Base-by-base conservation (phyloP, 2,329 filamentous ascomycete species). In the Botryotinia globosa region DNA sequence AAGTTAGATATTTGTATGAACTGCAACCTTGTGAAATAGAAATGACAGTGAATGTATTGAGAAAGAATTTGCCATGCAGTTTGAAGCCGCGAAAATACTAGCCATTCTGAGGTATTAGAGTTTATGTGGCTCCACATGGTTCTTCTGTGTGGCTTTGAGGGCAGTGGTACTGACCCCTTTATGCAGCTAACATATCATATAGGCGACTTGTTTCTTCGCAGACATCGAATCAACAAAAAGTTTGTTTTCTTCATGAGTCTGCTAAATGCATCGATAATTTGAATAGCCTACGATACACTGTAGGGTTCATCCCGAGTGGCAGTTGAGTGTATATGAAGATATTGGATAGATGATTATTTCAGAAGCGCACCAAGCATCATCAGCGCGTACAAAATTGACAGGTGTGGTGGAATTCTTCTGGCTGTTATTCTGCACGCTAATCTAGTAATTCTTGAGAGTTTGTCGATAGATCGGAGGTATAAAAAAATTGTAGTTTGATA, bases 351-450 rank as follows among this genome's bases (percentile, higher is more conserved):
- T n/a, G 48, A n/a, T n/a, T 51, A 10, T 51, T 48, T 48, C 45
- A 12, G 10, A 10, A 25, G 22, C 45, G 22, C 10, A 54, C 4
- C 12, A 12, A 54, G 48, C 2, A 54, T 14, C 14, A 51, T n/a
- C 25, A n/a, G n/a, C 48, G 48, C 48, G n/a, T 16, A 22, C 12
- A 29, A 2, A 29, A 29, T 29, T 29, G n/a, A 29, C 14, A 29
- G n/a, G 7, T 18, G 6, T 8, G 0, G 14, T n/a, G 14, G 3
- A 9, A 4, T 16, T 8, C 6, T 56, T 29, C 16, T 4, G 3
- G 14, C 14, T 29, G 16, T 14, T 56, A 16, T 56, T 18, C 4
- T 18, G 18, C n/a, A 56, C 2, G 14, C 25, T 25, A 29, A 29
- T 56, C 14, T 9, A 4, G 6, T 18, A 29, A 18, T 32, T 29